phyloP scores from a whole-genome alignment of 2,329 filamentous ascomycete species.

The Botrytis pseudocinerea region DNA sequence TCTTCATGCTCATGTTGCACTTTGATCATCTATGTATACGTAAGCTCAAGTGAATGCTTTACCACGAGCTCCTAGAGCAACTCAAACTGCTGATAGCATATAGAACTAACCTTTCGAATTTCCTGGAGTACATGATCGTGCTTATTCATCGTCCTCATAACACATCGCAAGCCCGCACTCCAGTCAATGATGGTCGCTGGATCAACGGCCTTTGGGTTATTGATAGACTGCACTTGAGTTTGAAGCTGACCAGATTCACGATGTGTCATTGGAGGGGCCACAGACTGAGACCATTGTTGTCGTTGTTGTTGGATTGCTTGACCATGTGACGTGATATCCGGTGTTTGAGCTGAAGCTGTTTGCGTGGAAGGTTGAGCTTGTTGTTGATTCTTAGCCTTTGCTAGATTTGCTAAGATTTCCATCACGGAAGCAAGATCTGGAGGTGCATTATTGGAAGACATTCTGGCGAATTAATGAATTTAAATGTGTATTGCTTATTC shows the following conservation, averaged over 20 bases:
- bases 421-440: conserved; percentile 42
- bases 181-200: conserved; percentile 52
- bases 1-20: conserved; percentile 63
- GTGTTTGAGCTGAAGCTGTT: conserved; percentile 40
- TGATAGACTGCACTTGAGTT: background rate
- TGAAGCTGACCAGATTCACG: background rate
- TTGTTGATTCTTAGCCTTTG: conserved; percentile 28
- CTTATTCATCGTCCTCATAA: conserved; percentile 50
- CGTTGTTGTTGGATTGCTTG: conserved; percentile 36
- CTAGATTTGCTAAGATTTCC: conserved; percentile 37
- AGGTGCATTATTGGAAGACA: conserved; percentile 35
- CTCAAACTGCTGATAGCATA: background rate
- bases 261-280: background rate
- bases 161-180: conserved; percentile 51
- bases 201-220: conserved; percentile 39
- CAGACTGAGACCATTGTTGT: conserved; percentile 18
- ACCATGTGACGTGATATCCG: conserved; percentile 33
- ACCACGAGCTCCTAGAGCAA: background rate
- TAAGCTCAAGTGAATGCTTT: conserved; percentile 14
- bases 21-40: conserved; percentile 53
- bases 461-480: conserved; percentile 18
- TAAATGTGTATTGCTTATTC: background rate
- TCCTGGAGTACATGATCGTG: conserved; percentile 48
- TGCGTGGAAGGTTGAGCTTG: conserved; percentile 24
- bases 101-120: conserved; percentile 43